Evolutionary conservation across 371 early-diverging fungal genomes (phyloP).

Genomic region (Amoeboaphelidium protococcarum): DNA sequence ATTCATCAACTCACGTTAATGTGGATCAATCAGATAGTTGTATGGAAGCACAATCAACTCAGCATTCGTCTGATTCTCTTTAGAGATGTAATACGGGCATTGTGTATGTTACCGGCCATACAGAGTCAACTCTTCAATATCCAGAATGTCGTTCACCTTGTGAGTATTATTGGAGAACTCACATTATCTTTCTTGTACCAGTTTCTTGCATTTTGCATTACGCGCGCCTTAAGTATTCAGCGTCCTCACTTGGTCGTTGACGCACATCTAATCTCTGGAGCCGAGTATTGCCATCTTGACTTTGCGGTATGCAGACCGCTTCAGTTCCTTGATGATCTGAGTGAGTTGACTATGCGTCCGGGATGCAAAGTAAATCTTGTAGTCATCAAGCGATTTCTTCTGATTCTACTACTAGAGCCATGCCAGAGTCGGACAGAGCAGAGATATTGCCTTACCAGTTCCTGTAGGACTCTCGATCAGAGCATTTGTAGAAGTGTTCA

Average conservation of each 20-base stretch:
- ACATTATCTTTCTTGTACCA: conserved; percentile 13
- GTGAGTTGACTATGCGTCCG: conserved; percentile 80
- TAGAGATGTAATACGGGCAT: conserved; percentile 61
- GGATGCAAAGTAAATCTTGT: conserved; percentile 41
- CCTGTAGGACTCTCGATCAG: conserved; percentile 34
- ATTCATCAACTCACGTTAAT: conserved; percentile 14
- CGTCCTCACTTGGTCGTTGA: conserved; percentile 6
- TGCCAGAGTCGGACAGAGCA: conserved; percentile 23
- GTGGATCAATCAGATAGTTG: conserved; percentile 62
- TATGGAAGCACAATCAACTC: conserved; percentile 75
- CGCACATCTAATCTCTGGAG: conserved; percentile 10
- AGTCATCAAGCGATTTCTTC: conserved; percentile 5
- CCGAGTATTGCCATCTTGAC: conserved; percentile 5
- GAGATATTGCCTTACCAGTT: conserved; percentile 29
- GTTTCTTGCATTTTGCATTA: conserved; percentile 24
- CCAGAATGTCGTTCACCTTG: conserved; percentile 10
- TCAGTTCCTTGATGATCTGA: conserved; percentile 65
- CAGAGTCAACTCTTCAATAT: conserved; percentile 58
- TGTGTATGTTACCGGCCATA: conserved; percentile 27
- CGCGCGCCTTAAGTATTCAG: conserved; percentile 3
- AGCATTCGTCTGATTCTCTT: conserved; percentile 26
- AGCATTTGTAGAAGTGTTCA: conserved; percentile 11
- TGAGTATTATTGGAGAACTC: conserved; percentile 1
- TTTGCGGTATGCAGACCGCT: conserved; percentile 36
- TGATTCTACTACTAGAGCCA: conserved; percentile 25